These are phyloP conservation scores for Warburgia ugandensis DNA, from an alignment of 164 flowering plant species.

Conservation along the genomic window DNA sequence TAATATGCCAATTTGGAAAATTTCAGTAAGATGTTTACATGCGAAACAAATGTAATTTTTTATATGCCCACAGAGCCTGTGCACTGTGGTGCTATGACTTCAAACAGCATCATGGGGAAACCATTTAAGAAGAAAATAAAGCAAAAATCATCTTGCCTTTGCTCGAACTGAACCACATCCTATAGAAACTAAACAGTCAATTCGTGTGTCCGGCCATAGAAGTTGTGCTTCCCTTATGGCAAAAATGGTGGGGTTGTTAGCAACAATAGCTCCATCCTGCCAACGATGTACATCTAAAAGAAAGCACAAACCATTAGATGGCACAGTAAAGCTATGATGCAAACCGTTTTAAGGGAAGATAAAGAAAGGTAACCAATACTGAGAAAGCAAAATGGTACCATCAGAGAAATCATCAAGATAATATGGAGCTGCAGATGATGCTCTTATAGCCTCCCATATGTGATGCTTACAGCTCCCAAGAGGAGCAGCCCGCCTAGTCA, in stretches of 20 bases:
- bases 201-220: slow-evolving; percentile 90
- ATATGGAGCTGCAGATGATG: slow-evolving; percentile 99
- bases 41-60: too few relatives aligned
- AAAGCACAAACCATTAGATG: too few relatives aligned
- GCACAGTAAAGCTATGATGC: too few relatives aligned
- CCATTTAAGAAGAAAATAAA: not conserved
- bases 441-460: slow-evolving; percentile 97
- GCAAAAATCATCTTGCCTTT: slow-evolving; percentile 54
- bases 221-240: slow-evolving; percentile 98
- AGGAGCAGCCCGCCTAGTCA: slow-evolving; percentile 62
- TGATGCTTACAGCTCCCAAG: slow-evolving; percentile 97
- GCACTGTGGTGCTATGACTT: too few relatives aligned
- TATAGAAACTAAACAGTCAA: slow-evolving; percentile 86
- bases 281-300: slow-evolving; percentile 65
- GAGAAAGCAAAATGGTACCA: slow-evolving; percentile 39
- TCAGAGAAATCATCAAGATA: slow-evolving; percentile 97
- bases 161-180: slow-evolving; percentile 96
- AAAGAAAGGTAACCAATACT: too few relatives aligned
- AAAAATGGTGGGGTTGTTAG: slow-evolving; percentile 93
- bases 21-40: too few relatives aligned
- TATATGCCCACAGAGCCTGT: too few relatives aligned
- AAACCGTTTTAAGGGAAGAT: too few relatives aligned
- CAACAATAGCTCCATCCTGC: slow-evolving; percentile 99
- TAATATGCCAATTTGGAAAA: too few relatives aligned
- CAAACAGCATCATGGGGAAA: too few relatives aligned